phyloP scores from a whole-genome alignment of 352 stramenopile species.

The Blastocystis sp. region DNA sequence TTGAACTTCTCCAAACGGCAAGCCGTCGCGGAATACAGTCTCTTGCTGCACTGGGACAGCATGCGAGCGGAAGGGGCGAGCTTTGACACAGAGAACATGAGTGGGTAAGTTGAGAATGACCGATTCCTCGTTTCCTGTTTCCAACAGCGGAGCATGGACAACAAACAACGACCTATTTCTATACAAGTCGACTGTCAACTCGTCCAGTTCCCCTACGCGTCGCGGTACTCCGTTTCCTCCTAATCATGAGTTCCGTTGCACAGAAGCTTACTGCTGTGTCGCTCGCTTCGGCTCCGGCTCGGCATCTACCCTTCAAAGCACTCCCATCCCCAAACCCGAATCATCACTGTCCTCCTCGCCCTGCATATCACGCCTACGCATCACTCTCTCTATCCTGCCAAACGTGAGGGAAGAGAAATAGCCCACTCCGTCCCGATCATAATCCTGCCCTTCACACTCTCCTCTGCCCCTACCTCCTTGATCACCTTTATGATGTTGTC shows the following conservation, averaged over 20 bases:
- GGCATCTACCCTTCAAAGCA: neutral
- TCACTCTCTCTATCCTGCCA: neutral
- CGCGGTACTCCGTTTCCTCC: neutral
- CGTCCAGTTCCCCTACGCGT: neutral
- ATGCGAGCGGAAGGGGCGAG: neutral
- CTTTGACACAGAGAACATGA: slow-evolving; percentile 9
- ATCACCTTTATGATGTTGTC: slow-evolving; percentile 14
- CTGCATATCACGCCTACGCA: slow-evolving; percentile 35
- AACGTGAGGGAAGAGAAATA: slow-evolving; percentile 21
- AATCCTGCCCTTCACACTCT: neutral
- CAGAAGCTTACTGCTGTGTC: neutral
- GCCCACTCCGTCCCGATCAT: slow-evolving; percentile 19
- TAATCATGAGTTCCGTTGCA: neutral
- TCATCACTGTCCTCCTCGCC: neutral
- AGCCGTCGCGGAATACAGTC: neutral
- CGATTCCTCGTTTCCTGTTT: neutral
- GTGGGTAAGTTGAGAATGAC: neutral
- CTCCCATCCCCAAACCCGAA: neutral
- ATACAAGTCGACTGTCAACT: neutral
- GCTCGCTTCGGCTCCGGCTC: slow-evolving; percentile 12
- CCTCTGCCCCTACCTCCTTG: slow-evolving; percentile 11
- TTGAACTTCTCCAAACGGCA: slow-evolving; percentile 47
- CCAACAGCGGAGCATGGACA: neutral
- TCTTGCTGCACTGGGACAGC: neutral
- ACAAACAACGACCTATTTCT: neutral